Base-by-base conservation (phyloP, 345 rosid genomes). In the Dimocarpus longan region DNA sequence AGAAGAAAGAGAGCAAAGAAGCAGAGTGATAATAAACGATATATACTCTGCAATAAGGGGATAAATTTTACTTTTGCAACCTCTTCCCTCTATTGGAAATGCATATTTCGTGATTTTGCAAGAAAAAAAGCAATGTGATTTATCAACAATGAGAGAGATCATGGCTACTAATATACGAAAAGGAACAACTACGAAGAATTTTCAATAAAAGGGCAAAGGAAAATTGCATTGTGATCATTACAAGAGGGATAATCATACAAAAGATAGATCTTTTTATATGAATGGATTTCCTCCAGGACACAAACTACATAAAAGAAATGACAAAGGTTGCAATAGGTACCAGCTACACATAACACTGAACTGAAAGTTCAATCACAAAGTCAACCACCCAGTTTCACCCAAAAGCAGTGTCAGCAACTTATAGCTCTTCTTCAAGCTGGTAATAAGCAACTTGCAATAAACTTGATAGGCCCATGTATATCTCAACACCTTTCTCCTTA, bases 21-120 rank as follows among this genome's bases (percentile, higher is more conserved):
- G 26, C 13, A 76, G n/a, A 50, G 50, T 71, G 11, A 67, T 75
- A 46, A 52, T 80, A 11, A 65, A 78, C 66, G 64, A 48, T 0
- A 0, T 48, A 5, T 76, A 10, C 43, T 64, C n/a, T 5, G 67
- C 26, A 0, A 5, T 60, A 0, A 7, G 32, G 1, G 8, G 75
- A 3, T 52, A 32, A 9, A 74, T 13, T 1, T 10, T 73, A 0
- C 26, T 60, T 21, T 2, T 66, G 32, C 13, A 11, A 0, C 62
- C 39, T 3, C 16, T 77, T 0, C 62, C 42, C 0, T 3, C 42
- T 15, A 32, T 56, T 9, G n/a, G 15, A 0, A 18, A 39, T 9
- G 48, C 50, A 6, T 16, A 68, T 65, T 10, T 26, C 2, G 0
- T 70, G 1, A 22, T 80, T 9, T 16, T 69, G 0, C 42, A 77